Percentiles rank a stretch among this genome's conserved stretches.
Conservation (phyloP, 1,284 basidiomycete genomes). For the Apiotrichum siamense region DNA sequence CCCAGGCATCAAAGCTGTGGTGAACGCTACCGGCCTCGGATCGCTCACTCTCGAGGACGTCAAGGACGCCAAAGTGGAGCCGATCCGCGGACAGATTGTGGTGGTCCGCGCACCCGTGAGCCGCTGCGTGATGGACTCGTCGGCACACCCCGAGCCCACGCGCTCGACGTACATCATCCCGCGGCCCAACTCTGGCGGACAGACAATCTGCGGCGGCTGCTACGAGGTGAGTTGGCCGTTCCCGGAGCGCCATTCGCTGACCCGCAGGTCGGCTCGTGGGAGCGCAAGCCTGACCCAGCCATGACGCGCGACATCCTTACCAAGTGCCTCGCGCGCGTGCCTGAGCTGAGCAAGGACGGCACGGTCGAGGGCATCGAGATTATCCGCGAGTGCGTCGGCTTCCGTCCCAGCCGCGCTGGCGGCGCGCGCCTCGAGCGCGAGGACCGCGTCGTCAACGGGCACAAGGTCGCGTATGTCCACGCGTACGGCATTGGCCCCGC, state of each 20-base stretch:
- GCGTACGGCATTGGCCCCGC: conserved; percentile 31
- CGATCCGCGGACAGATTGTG: conserved; percentile 19
- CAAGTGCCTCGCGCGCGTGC: conserved; percentile 17
- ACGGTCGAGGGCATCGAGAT: conserved; percentile 20
- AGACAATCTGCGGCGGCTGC: conserved; percentile 22
- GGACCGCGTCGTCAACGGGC: background rate
- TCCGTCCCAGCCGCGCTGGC: conserved; percentile 14
- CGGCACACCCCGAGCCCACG: conserved; percentile 10
- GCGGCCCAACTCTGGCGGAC: conserved; percentile 14
- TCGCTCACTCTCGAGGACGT: conserved; percentile 13
- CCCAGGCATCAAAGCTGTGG: conserved; percentile 1
- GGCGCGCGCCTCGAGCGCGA: conserved; percentile 19
- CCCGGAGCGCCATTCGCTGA: background rate
- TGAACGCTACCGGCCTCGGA: conserved; percentile 16
- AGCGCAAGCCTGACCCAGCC: conserved; percentile 8
- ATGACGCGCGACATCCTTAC: conserved; percentile 14
- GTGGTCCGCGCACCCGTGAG: conserved; percentile 14
- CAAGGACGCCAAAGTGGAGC: conserved; percentile 13
- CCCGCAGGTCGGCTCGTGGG: conserved; percentile 10
- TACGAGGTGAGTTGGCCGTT: conserved; percentile 12
- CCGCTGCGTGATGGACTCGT: conserved; percentile 20
- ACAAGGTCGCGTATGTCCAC: conserved; percentile 18
- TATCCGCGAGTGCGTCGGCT: conserved; percentile 19
- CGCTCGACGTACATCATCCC: conserved; percentile 23
- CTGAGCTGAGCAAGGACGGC: conserved; percentile 13